Evolutionary conservation across 495 filamentous ascomycete species (phyloP).

Genomic region (Hyaloscypha variabilis): DNA sequence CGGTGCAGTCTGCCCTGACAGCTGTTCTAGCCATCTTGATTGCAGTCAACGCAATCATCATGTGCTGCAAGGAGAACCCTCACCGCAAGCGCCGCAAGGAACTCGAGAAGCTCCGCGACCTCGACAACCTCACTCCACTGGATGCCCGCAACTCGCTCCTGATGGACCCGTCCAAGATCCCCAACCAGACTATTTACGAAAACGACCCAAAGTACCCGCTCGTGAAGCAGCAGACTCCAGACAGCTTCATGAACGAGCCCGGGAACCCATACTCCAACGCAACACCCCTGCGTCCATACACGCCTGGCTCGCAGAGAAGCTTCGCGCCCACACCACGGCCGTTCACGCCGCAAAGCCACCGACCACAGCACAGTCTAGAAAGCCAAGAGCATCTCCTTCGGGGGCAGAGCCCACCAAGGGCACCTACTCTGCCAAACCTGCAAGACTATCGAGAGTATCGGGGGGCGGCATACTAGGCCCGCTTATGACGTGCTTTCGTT

Average conservation of each 20-base stretch:
- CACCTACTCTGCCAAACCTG: conserved; percentile 15
- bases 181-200: conserved; percentile 2
- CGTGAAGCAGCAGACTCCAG: conserved; percentile 9
- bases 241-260: conserved; percentile 29
- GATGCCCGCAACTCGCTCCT: conserved; percentile 91
- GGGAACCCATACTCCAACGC: conserved; percentile 31
- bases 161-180: conserved; percentile 41
- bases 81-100: conserved; percentile 84
- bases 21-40: conserved; percentile 86
- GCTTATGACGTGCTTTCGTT: conserved; percentile 3
- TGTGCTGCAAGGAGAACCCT: conserved; percentile 84
- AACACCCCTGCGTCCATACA: conserved; percentile 19
- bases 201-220: conserved; percentile 27
- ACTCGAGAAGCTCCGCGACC: conserved; percentile 82
- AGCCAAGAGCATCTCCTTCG: conserved; percentile 23
- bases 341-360: conserved; percentile 19
- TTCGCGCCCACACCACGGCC: conserved; percentile 4
- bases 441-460: conserved; percentile 19
- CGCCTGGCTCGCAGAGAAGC: not conserved
- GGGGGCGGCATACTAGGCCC: conserved; percentile 19
- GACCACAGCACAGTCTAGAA: conserved; percentile 2
- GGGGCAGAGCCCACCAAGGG: conserved; percentile 9
- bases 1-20: conserved; percentile 82
- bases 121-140: conserved; percentile 86
- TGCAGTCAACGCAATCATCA: conserved; percentile 82